Conservation (phyloP, 139 green algal genomes). For the Chlamydomonas schloesseri region DNA sequence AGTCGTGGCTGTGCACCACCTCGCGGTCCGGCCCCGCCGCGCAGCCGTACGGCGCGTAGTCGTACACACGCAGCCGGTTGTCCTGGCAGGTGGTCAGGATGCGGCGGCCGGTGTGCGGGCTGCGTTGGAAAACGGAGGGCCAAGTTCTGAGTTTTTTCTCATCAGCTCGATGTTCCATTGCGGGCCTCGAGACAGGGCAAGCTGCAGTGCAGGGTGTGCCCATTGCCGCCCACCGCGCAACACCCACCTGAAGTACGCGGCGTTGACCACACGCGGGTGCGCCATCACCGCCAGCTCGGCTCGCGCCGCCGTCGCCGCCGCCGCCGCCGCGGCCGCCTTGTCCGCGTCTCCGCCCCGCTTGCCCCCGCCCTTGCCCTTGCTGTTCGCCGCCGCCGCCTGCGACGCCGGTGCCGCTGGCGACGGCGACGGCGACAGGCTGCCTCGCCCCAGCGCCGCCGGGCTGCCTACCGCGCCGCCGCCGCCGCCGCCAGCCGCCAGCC, state of each 20-base stretch:
- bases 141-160: too few species aligned
- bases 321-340: not conserved
- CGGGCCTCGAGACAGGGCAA: too few species aligned
- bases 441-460: not conserved
- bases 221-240: not conserved
- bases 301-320: not conserved
- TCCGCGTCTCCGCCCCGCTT: not conserved
- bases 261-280: slow-evolving; percentile 83
- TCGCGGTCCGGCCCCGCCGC: slow-evolving; percentile 57
- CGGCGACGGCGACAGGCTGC: not conserved
- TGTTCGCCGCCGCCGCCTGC: not conserved
- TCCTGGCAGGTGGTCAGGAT: slow-evolving; percentile 93
- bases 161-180: too few species aligned
- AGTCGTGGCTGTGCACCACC: slow-evolving; percentile 95
- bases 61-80: slow-evolving; percentile 91
- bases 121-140: slow-evolving; percentile 1
- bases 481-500: too few species aligned
- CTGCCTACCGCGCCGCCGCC: too few species aligned
- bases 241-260: slow-evolving; percentile 78
- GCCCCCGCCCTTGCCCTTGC: slow-evolving; percentile 5
- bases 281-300: slow-evolving; percentile 50
- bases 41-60: slow-evolving; percentile 58
- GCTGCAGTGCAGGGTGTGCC: too few species aligned
- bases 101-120: slow-evolving; percentile 78
- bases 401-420: not conserved